Conservation (phyloP, 2,329 filamentous ascomycete species). For the Diaporthe nobilis region DNA sequence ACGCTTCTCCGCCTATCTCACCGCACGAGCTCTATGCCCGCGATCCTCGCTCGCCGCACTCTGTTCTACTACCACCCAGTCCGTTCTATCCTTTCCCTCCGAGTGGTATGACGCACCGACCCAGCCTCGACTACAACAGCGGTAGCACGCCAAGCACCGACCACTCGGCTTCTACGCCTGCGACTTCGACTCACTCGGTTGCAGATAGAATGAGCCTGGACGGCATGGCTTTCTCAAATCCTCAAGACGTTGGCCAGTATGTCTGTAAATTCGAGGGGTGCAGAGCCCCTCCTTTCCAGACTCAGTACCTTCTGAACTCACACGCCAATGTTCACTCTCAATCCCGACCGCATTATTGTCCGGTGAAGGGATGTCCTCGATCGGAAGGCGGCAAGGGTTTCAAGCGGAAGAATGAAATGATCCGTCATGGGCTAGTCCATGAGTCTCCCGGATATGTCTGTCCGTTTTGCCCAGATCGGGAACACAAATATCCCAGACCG, state of each 20-base stretch:
- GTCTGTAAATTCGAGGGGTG: conserved; percentile 75
- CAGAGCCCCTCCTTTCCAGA: conserved; percentile 81
- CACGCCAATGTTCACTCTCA: conserved; percentile 81
- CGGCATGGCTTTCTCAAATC: conserved; percentile 57
- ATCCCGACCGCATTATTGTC: conserved; percentile 75
- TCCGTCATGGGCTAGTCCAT: conserved; percentile 87
- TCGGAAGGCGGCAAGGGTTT: conserved; percentile 77
- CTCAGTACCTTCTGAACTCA: conserved; percentile 82
- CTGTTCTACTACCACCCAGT: conserved; percentile 56
- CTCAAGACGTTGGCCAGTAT: conserved; percentile 63
- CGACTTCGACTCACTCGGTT: conserved; percentile 53
- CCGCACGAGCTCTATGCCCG: conserved; percentile 62
- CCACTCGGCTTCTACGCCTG: conserved; percentile 59
- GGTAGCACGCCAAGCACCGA: conserved; percentile 61
- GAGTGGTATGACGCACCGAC: conserved; percentile 52
- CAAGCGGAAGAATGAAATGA: conserved; percentile 82
- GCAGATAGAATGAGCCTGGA: conserved; percentile 72
- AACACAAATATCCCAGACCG: conserved; percentile 94
- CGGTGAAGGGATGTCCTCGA: conserved; percentile 73
- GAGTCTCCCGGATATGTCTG: conserved; percentile 96
- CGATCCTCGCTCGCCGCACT: conserved; percentile 63
- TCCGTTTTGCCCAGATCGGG: conserved; percentile 93
- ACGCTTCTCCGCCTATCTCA: conserved; percentile 64
- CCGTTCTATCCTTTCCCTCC: conserved; percentile 52
- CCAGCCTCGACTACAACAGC: conserved; percentile 59